A percentile compares a stretch with the other conserved stretches of the same genome.
phyloP scores from a whole-genome alignment of 306 rosid genomes.

The Pyrus bretschneideri region DNA sequence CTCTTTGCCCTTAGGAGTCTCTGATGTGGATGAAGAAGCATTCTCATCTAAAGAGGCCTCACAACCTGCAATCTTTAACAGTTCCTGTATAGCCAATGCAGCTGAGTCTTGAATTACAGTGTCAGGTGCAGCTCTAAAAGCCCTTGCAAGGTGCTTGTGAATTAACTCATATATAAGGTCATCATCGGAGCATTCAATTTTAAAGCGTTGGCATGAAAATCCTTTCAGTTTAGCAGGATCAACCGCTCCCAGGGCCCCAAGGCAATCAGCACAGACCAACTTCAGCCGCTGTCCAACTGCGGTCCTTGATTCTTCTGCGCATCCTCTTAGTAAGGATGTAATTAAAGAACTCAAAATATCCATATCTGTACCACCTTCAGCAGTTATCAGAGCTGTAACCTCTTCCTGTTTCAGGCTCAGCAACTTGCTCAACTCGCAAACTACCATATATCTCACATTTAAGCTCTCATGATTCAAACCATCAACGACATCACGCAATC shows the following conservation, averaged over 20 bases:
- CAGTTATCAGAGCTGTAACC: slow-evolving; percentile 59
- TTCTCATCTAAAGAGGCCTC: slow-evolving; percentile 81
- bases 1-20: slow-evolving; percentile 30
- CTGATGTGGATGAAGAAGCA: slow-evolving; percentile 45
- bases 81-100: slow-evolving; percentile 95
- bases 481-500: slow-evolving; percentile 60
- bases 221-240: slow-evolving; percentile 95
- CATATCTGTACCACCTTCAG: slow-evolving; percentile 74
- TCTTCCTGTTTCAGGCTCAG: slow-evolving; percentile 71
- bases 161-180: slow-evolving; percentile 92
- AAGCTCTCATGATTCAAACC: slow-evolving; percentile 94
- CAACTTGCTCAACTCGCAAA: slow-evolving; percentile 70
- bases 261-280: slow-evolving; percentile 95
- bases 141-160: slow-evolving; percentile 91
- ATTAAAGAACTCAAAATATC: slow-evolving; percentile 82
- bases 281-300: slow-evolving; percentile 79
- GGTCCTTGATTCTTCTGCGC: slow-evolving; percentile 87
- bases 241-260: slow-evolving; percentile 93
- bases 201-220: slow-evolving; percentile 68
- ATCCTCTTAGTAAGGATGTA: slow-evolving; percentile 73
- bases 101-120: slow-evolving; percentile 95
- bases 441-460: slow-evolving; percentile 93
- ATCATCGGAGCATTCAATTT: slow-evolving; percentile 94
- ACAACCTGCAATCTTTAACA: slow-evolving; percentile 93
- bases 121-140: slow-evolving; percentile 93